phyloP scores from a whole-genome alignment of 1,139 yeast species.

The Wickerhamiella infanticola region DNA sequence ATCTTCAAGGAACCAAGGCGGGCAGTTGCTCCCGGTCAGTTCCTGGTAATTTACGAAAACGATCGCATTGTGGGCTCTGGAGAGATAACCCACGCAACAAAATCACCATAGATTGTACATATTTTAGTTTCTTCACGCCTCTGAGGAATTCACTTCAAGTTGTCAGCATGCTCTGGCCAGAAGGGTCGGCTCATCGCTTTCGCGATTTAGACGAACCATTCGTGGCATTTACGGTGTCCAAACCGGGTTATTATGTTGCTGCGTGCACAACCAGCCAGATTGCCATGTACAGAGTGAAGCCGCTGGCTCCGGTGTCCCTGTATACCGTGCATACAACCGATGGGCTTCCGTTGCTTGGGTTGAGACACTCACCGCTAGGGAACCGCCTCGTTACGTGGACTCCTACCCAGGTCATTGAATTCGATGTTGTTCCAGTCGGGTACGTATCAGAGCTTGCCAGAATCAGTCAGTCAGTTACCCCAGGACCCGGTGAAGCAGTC shows the following conservation, averaged over 20 bases:
- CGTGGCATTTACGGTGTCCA: slow-evolving; percentile 10
- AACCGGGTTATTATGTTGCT: slow-evolving; percentile 11
- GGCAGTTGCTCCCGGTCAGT: slow-evolving; percentile 88
- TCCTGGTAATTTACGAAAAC: slow-evolving; percentile 52
- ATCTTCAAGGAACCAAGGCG: slow-evolving; percentile 33
- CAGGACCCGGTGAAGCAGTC: slow-evolving; percentile 29
- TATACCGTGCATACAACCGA: slow-evolving; percentile 13
- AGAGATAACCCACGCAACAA: slow-evolving; percentile 21
- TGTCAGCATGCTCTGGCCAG: slow-evolving; percentile 16
- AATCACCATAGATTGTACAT: not conserved
- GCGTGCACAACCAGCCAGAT: slow-evolving; percentile 10
- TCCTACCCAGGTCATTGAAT: slow-evolving; percentile 18
- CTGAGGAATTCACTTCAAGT: not conserved
- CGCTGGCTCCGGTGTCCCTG: slow-evolving; percentile 21
- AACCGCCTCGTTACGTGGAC: slow-evolving; percentile 22
- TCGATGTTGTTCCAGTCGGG: slow-evolving; percentile 16
- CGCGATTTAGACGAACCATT: slow-evolving; percentile 6
- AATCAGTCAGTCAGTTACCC: slow-evolving; percentile 12
- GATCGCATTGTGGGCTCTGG: slow-evolving; percentile 74
- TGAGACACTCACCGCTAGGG: slow-evolving; percentile 22
- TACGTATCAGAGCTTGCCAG: slow-evolving; percentile 19
- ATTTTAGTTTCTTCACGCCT: not conserved
- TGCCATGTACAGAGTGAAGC: slow-evolving; percentile 14
- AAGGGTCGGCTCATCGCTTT: slow-evolving; percentile 13
- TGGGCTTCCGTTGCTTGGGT: slow-evolving; percentile 2